These are phyloP conservation scores for Colletotrichum plurivorum DNA, from an alignment of 2,329 filamentous ascomycete species.

Conservation along the genomic window DNA sequence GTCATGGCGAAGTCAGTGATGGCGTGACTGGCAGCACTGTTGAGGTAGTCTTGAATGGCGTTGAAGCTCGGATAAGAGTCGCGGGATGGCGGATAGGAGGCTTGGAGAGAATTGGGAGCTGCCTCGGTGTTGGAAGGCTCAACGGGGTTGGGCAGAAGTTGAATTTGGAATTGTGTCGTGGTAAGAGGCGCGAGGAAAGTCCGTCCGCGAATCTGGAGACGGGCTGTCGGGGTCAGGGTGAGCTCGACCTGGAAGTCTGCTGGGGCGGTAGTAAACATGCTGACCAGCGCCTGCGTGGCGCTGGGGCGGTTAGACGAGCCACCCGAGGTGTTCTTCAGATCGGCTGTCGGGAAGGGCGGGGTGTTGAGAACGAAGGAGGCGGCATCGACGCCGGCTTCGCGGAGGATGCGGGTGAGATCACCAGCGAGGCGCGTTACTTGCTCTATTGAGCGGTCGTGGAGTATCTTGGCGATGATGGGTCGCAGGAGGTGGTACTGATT, in stretches of 20 bases:
- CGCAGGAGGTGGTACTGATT: slow-evolving; percentile 67
- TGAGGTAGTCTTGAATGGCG: slow-evolving; percentile 63
- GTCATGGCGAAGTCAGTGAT: slow-evolving; percentile 54
- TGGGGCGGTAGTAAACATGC: slow-evolving; percentile 56
- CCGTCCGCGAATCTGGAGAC: slow-evolving; percentile 59
- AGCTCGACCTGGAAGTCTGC: slow-evolving; percentile 60
- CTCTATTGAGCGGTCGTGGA: slow-evolving; percentile 58
- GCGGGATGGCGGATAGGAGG: slow-evolving; percentile 58
- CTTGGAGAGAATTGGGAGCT: slow-evolving; percentile 50
- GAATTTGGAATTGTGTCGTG: slow-evolving; percentile 60
- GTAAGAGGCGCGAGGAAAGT: slow-evolving; percentile 60
- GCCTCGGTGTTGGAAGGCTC: slow-evolving; percentile 42
- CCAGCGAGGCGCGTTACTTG: slow-evolving; percentile 59
- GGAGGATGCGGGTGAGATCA: slow-evolving; percentile 59
- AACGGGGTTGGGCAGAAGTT: slow-evolving; percentile 51
- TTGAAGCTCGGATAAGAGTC: slow-evolving; percentile 60
- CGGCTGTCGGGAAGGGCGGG: slow-evolving; percentile 48
- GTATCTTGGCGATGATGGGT: slow-evolving; percentile 64
- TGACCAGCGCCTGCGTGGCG: slow-evolving; percentile 61
- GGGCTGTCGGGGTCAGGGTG: slow-evolving; percentile 58
- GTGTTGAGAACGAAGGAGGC: slow-evolving; percentile 60
- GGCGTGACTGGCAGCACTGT: slow-evolving; percentile 57
- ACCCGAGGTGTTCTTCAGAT: slow-evolving; percentile 45
- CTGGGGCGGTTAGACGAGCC: slow-evolving; percentile 54
- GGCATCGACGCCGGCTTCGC: slow-evolving; percentile 59